Conservation (phyloP, 345 rosid genomes). For the Ailanthus altissimus region DNA sequence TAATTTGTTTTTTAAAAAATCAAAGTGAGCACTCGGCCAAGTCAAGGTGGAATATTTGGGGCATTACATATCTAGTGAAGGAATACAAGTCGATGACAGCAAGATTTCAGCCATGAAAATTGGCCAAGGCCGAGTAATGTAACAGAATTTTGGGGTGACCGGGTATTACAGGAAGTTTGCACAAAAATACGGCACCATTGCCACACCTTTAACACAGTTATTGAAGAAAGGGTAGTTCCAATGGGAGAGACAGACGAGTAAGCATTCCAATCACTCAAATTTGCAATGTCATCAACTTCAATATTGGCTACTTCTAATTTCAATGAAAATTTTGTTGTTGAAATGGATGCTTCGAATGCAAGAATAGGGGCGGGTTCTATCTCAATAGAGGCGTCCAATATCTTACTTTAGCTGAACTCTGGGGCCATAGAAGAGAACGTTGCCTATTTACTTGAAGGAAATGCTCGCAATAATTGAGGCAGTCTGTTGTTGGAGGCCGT, state of each 20-base stretch:
- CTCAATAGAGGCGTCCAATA: neutral
- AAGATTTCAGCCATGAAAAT: neutral
- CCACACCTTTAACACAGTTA: neutral
- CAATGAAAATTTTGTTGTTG: neutral
- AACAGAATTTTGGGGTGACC: neutral
- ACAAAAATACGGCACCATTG: neutral
- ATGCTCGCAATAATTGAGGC: neutral
- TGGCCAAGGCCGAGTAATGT: neutral
- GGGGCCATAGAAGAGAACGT: neutral
- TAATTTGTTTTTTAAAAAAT: neutral
- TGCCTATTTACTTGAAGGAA: neutral
- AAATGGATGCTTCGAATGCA: neutral
- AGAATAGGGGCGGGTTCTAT: neutral
- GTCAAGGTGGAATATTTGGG: neutral
- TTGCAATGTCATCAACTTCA: neutral
- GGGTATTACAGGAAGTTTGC: neutral
- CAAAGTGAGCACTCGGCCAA: neutral
- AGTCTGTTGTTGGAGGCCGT: neutral
- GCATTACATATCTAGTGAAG: neutral
- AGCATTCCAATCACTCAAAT: neutral
- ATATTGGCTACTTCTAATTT: too few species aligned
- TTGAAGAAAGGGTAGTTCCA: neutral
- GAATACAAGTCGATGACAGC: neutral
- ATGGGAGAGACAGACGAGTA: neutral
- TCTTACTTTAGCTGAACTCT: neutral